Evolutionary conservation across 768 basidiomycete genomes (phyloP), one percentile per base, ranked within the genome.

Genomic region (Naganishia vaughanmartiniae): DNA sequence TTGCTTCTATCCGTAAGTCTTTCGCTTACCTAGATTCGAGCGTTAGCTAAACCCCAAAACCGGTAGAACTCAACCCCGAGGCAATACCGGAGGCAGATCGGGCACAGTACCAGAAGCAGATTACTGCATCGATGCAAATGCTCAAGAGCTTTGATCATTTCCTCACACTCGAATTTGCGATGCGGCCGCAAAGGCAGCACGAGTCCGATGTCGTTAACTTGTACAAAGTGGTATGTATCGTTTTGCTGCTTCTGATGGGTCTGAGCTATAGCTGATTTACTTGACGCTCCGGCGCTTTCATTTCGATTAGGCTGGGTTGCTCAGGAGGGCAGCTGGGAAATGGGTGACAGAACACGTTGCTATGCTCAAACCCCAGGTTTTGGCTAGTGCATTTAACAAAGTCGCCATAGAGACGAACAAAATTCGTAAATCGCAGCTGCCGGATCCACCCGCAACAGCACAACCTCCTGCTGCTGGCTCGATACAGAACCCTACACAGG

Each of bases 381-480:
- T 63, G 42, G 39, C 24, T 15, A 63, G 60, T 30, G 60, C 60
- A 63, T 63, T 63, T 42, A 42, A 45, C 36, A 63, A 63, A 42
- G 60, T 63, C 33, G 60, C 60, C 19, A 42, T 63, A 26, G 60
- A 63, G 15, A 63, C 60, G 21, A 63, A 63, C 60, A 63, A 63
- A 42, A 63, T 63, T 28, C 36, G 60, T 4, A 63, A 63, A 63
- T 42, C 60, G 9, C 60, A 63, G 14, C 10, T 63, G 11, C 39
- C 42, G 2, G 60, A 63, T 46, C 60, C 26, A 21, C n/a, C 39
- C 15, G 15, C 60, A 24, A 26, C 60, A 24, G 10, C 19, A 28
- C 17, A 39, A 6, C 39, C 39, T 9, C 24, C 39, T n/a, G 28
- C 31, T 7, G 14, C 60, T n/a, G n/a, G n/a, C 19, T 9, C 60